Conservation (phyloP, 2,329 filamentous ascomycete genomes). For the Plenodomus lindquistii region DNA sequence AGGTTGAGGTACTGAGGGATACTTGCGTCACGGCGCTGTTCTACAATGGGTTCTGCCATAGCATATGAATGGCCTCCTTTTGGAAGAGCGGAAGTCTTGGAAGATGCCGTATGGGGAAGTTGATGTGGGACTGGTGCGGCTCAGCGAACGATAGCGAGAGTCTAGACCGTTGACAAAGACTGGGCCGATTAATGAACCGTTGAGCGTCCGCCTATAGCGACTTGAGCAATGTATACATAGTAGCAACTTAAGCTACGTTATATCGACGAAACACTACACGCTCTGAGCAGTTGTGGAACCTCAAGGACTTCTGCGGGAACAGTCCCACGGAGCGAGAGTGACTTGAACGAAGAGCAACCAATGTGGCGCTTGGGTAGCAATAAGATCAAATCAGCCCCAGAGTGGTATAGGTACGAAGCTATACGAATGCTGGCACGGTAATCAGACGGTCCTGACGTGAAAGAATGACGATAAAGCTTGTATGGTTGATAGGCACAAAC, state of each 20-base stretch:
- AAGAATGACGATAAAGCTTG: neutral
- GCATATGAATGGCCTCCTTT: neutral
- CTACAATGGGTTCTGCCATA: constrained; percentile 6
- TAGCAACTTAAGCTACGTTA: neutral
- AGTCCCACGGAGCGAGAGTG: neutral
- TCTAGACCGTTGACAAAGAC: constrained; percentile 6
- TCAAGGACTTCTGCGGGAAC: neutral
- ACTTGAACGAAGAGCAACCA: neutral
- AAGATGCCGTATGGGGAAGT: constrained; percentile 1
- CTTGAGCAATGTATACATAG: neutral
- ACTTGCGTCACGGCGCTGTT: neutral
- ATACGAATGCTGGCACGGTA: neutral
- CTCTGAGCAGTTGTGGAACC: neutral
- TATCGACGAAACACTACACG: neutral
- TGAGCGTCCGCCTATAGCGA: neutral
- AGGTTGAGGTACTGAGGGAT: constrained; percentile 10
- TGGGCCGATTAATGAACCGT: neutral
- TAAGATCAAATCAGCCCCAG: neutral
- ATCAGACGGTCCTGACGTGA: neutral
- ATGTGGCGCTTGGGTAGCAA: neutral
- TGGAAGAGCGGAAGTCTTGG: constrained; percentile 24
- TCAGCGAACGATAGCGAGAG: constrained; percentile 1
- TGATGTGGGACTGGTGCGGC: constrained; percentile 4
- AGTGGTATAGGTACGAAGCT: neutral
- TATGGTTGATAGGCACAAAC: neutral